A percentile compares a stretch with the other conserved stretches of the same genome.
Conservation (phyloP, 805 yeast species). For the Wickerhamomyces subpelliculosus region DNA sequence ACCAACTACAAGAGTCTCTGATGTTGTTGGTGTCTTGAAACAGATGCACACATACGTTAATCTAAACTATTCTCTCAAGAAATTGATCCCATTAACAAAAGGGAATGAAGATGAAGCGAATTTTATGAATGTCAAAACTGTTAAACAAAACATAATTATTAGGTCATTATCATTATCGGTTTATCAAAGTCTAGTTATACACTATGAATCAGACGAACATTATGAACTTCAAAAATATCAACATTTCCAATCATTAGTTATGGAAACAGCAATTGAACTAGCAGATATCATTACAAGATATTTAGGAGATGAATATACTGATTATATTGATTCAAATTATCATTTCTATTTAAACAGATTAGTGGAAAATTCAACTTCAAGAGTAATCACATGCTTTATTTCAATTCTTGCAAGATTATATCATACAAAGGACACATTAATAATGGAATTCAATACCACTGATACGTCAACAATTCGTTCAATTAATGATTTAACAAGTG, state of each 20-base stretch:
- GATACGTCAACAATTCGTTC: slow-evolving; percentile 10
- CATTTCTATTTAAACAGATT: slow-evolving; percentile 11
- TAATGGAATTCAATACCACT: background rate
- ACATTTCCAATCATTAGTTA: slow-evolving; percentile 4
- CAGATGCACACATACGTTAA: slow-evolving; percentile 11
- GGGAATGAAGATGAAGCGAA: slow-evolving; percentile 3
- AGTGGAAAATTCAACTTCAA: slow-evolving; percentile 13
- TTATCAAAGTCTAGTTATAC: slow-evolving; percentile 13
- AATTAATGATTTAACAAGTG: slow-evolving; percentile 1
- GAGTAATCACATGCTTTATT: slow-evolving; percentile 11
- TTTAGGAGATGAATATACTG: slow-evolving; percentile 8
- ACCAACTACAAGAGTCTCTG: slow-evolving; percentile 10
- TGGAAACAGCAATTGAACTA: slow-evolving; percentile 6
- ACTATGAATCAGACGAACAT: slow-evolving; percentile 13
- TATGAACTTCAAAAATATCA: slow-evolving; percentile 8
- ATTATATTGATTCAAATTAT: slow-evolving; percentile 11
- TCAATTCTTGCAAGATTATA: slow-evolving; percentile 12
- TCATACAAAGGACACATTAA: slow-evolving; percentile 15
- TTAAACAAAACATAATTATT: slow-evolving; percentile 10
- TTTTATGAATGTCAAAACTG: slow-evolving; percentile 8
- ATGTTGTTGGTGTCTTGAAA: slow-evolving; percentile 8
- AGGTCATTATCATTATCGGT: slow-evolving; percentile 2
- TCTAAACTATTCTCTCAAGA: slow-evolving; percentile 12
- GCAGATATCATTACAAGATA: slow-evolving; percentile 11
- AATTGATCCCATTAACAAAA: background rate